phyloP scores from a whole-genome alignment of 1,284 basidiomycete genomes.

The Cutaneotrichosporon mucoides region DNA sequence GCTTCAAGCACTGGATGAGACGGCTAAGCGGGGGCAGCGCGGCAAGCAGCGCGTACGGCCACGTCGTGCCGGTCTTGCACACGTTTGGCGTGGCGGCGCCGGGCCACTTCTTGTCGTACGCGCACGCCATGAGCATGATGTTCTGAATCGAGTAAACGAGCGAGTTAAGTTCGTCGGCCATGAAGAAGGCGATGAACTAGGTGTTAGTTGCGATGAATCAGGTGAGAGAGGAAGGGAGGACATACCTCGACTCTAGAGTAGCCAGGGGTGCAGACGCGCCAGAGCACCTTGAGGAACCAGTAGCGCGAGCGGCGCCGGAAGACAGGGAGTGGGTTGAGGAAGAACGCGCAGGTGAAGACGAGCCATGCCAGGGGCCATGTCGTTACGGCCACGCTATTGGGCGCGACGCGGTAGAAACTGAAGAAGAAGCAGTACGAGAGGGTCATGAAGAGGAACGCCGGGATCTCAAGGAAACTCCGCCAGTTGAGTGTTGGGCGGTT shows the following conservation, averaged over 20 bases:
- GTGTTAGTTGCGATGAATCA: background rate
- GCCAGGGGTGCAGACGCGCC: slow-evolving; percentile 66
- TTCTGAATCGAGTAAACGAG: slow-evolving; percentile 69
- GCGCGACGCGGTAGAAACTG: slow-evolving; percentile 65
- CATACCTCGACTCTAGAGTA: slow-evolving; percentile 66
- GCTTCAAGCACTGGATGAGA: slow-evolving; percentile 77
- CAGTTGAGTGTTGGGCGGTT: slow-evolving; percentile 72
- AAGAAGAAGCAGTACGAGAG: slow-evolving; percentile 81
- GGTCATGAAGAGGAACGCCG: slow-evolving; percentile 69
- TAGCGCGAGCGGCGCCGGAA: slow-evolving; percentile 63
- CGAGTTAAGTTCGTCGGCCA: slow-evolving; percentile 73
- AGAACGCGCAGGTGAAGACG: slow-evolving; percentile 57
- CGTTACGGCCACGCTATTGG: slow-evolving; percentile 52
- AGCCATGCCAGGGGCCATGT: slow-evolving; percentile 87
- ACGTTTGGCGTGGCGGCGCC: slow-evolving; percentile 45
- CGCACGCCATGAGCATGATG: slow-evolving; percentile 54
- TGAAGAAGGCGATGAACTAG: slow-evolving; percentile 36
- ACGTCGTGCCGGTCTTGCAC: slow-evolving; percentile 63
- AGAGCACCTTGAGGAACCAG: slow-evolving; percentile 69
- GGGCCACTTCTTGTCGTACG: slow-evolving; percentile 42
- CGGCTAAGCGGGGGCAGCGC: slow-evolving; percentile 57
- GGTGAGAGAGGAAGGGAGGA: no score
- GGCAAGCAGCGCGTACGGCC: slow-evolving; percentile 55
- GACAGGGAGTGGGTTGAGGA: slow-evolving; percentile 74
- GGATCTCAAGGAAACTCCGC: slow-evolving; percentile 80